phyloP scores from a whole-genome alignment of 1,139 yeast species.

The Spathaspora sp. region DNA sequence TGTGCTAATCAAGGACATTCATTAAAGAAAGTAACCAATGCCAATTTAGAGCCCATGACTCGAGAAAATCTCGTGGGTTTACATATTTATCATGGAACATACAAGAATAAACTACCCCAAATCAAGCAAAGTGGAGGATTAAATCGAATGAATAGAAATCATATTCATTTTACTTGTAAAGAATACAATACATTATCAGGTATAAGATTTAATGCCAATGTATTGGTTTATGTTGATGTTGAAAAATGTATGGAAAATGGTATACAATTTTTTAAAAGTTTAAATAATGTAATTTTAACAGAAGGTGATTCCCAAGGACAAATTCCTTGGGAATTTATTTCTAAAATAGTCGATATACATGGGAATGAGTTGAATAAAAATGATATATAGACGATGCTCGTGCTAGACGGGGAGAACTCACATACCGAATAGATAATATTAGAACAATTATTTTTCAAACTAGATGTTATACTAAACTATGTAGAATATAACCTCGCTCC shows the following conservation, averaged over 20 bases:
- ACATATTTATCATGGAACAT: conserved; percentile 80
- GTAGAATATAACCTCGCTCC: too few relatives aligned
- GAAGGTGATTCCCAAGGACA: conserved; percentile 58
- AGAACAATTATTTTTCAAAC: background rate
- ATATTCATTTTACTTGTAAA: conserved; percentile 64
- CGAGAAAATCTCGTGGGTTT: conserved; percentile 20
- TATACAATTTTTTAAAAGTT: conserved; percentile 59
- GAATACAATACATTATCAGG: conserved; percentile 58
- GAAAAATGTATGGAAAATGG: conserved; percentile 44
- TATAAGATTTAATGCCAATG: conserved; percentile 58
- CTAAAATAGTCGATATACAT: conserved; percentile 26
- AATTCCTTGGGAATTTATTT: conserved; percentile 48
- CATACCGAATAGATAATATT: background rate
- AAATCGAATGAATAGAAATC: conserved; percentile 71
- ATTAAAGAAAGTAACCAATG: conserved; percentile 42
- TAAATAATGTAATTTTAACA: conserved; percentile 74
- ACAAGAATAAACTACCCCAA: conserved; percentile 40
- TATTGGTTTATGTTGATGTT: conserved; percentile 63
- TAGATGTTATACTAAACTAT: too few relatives aligned
- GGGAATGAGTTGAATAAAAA: conserved; percentile 15
- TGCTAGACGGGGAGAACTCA: too few relatives aligned
- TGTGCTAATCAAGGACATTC: conserved; percentile 97
- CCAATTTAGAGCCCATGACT: conserved; percentile 34
- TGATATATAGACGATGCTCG: background rate
- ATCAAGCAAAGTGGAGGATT: conserved; percentile 62